Evolutionary conservation across 805 yeast genomes (phyloP), one percentile per base, ranked within the genome.

Genomic region (Wickerhamomyces bovis): DNA sequence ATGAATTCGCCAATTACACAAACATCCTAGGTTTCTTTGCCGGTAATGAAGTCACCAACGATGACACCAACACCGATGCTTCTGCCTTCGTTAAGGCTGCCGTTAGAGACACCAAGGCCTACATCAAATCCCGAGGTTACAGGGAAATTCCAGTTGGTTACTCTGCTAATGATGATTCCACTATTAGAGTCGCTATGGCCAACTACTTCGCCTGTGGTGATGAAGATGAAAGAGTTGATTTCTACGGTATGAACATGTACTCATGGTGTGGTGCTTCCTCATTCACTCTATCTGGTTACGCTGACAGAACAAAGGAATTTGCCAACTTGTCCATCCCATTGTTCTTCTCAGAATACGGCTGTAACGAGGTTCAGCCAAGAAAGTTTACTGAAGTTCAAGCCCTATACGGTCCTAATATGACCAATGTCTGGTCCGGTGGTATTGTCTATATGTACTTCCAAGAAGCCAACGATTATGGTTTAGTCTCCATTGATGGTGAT

Each of bases 341-440:
- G 43, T 85, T 85, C 74, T 85, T 85, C 72, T 83, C 90, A 40
- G 94, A 85, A 71, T 85, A 85, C 62, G 92, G 92, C 64, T 85
- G 92, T 73, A 85, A 83, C 67, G 71, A 63, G 50, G 83, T 79
- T 49, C 54, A 57, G 38, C 92, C 92, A 69, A 81, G 92, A 78
- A 63, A 65, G 53, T 85, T 85, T 77, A 72, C 79, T 48, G 92
- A 85, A 68, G 85, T 85, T 54, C 77, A 69, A 39, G 73, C 89
- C 49, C 60, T 85, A 36, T 85, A 76, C 69, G 71, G 82, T 53
- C 63, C 64, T 43, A 71, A 84, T 36, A 85, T 85, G 95, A 84
- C 89, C 53, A 84, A 75, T 64, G 83, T 83, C 50, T 85, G 92
- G 94, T 85, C 92, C 43, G 92, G 95, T 70, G 95, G 92, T 77